These are phyloP conservation scores for Starmerella apis DNA, from an alignment of 805 yeast genomes.

Conservation along the genomic window DNA sequence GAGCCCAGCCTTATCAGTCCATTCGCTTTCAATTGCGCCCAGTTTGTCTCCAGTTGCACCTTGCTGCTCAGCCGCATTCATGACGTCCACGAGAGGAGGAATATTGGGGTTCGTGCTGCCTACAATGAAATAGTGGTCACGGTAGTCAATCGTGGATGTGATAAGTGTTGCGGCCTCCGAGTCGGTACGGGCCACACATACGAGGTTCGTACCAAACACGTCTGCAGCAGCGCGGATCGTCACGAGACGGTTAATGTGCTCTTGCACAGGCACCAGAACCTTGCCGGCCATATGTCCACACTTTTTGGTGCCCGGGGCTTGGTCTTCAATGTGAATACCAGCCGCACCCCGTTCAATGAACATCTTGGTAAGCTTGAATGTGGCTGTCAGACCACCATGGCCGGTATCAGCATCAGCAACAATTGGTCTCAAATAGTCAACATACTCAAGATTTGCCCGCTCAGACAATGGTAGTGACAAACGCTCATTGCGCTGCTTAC, in stretches of 20 bases:
- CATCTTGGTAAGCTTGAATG: slow-evolving; percentile 87
- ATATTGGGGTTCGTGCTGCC: slow-evolving; percentile 83
- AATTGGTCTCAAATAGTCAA: slow-evolving; percentile 86
- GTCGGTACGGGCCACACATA: slow-evolving; percentile 90
- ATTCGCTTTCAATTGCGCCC: slow-evolving; percentile 63
- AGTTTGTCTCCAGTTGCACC: slow-evolving; percentile 67
- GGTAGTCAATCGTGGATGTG: slow-evolving; percentile 84
- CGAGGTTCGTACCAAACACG: slow-evolving; percentile 74
- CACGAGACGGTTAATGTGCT: slow-evolving; percentile 86
- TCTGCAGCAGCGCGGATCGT: slow-evolving; percentile 94
- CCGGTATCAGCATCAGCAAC: slow-evolving; percentile 98
- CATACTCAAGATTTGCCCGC: slow-evolving; percentile 60
- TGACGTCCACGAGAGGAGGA: slow-evolving; percentile 60
- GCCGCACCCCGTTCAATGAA: slow-evolving; percentile 98
- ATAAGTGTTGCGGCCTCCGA: slow-evolving; percentile 94
- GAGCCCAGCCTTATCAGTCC: slow-evolving; percentile 74
- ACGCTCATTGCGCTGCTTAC: slow-evolving; percentile 87
- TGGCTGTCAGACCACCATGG: slow-evolving; percentile 97
- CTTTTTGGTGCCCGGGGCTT: slow-evolving; percentile 97
- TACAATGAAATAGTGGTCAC: slow-evolving; percentile 86
- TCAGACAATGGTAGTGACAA: slow-evolving; percentile 47
- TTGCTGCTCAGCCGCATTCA: slow-evolving; percentile 67
- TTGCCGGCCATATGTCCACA: slow-evolving; percentile 99
- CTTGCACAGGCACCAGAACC: slow-evolving; percentile 94
- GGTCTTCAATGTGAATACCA: slow-evolving; percentile 97